A percentile compares a stretch with the other conserved stretches of the same genome.
These are phyloP conservation scores for Xylaria palmicola DNA, from an alignment of 495 filamentous ascomycete genomes.

Conservation along the genomic window DNA sequence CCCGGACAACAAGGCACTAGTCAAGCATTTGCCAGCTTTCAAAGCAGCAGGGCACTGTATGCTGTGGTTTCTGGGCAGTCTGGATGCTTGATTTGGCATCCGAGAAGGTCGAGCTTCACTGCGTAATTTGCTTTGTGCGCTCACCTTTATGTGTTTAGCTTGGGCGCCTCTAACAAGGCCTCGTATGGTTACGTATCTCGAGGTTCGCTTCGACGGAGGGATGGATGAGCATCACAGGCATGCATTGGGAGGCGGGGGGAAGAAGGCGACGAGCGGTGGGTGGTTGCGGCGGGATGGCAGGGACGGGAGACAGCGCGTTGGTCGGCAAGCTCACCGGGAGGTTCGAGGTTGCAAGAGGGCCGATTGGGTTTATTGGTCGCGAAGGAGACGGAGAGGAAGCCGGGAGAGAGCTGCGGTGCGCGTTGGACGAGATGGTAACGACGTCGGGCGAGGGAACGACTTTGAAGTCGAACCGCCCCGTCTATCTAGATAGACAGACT, in stretches of 20 bases:
- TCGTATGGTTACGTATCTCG: conserved; percentile 5
- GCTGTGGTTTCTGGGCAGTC: not conserved
- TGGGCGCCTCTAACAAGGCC: not conserved
- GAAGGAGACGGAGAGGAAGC: not conserved
- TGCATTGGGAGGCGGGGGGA: conserved; percentile 5
- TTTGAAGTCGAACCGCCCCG: not conserved
- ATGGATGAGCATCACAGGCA: conserved; percentile 2
- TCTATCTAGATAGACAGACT: not conserved
- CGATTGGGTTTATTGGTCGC: no score
- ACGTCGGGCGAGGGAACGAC: not conserved
- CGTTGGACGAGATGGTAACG: not conserved
- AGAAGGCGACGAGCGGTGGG: not conserved
- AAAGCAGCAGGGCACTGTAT: not conserved
- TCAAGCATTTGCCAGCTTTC: conserved; percentile 6
- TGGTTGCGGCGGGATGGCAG: not conserved
- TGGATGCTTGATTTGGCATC: conserved; percentile 1
- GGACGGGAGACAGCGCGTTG: not conserved
- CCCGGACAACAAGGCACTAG: conserved; percentile 1
- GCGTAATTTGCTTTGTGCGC: not conserved
- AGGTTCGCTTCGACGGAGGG: conserved; percentile 3
- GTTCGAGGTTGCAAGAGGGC: no score
- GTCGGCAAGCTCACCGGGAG: not conserved
- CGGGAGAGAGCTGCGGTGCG: no score
- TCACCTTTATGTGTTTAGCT: not conserved
- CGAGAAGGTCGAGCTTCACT: not conserved